Conservation (phyloP, 441 rosid species). For the Adansonia rubrostipa region DNA sequence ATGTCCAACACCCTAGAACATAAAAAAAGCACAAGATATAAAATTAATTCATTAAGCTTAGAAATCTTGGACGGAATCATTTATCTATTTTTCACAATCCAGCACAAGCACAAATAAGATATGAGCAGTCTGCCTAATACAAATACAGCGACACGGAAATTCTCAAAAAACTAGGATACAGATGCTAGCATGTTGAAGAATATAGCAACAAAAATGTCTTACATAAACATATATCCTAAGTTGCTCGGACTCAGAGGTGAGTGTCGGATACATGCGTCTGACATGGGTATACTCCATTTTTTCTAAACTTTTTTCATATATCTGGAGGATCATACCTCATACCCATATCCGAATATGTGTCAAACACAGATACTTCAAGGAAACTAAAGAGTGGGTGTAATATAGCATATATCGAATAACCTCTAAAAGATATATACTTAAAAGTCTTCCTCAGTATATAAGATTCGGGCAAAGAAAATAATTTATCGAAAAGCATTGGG, state of each 20-base stretch:
- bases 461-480: background rate
- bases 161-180: background rate
- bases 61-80: background rate
- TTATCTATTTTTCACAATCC: background rate
- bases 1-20: constrained; percentile 90
- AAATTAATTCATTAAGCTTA: background rate
- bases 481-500: background rate
- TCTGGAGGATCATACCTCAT: too few relatives aligned
- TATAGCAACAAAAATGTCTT: background rate
- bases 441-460: background rate
- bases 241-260: too few relatives aligned
- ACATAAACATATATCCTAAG: background rate
- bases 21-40: constrained; percentile 18
- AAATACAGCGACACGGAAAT: background rate
- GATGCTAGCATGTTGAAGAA: background rate
- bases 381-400: too few relatives aligned
- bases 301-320: too few relatives aligned
- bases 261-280: too few relatives aligned
- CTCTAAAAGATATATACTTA: background rate
- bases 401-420: background rate
- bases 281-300: too few relatives aligned
- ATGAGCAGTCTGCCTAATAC: background rate
- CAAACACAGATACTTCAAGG: too few relatives aligned
- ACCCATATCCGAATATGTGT: too few relatives aligned
- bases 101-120: background rate